phyloP scores from a whole-genome alignment of 805 yeast species.

The Nakazawaea ambrosiae region DNA sequence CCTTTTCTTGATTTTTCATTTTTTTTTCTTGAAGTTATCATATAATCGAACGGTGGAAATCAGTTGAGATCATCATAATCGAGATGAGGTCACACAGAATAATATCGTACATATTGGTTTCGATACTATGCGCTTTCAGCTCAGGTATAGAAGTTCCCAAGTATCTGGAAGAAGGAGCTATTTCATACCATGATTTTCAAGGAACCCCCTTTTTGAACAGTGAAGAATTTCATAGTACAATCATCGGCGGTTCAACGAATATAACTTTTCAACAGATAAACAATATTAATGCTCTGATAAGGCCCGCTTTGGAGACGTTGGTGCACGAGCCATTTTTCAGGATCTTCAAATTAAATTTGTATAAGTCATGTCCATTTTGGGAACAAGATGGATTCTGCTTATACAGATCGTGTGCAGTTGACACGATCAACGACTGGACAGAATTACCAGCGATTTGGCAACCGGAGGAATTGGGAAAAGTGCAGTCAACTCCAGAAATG shows the following conservation, averaged over 20 bases:
- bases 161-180: not conserved
- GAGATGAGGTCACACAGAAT: too few relatives aligned
- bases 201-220: slow-evolving; percentile 8
- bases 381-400: slow-evolving; percentile 76
- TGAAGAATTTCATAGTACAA: slow-evolving; percentile 14
- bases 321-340: slow-evolving; percentile 77
- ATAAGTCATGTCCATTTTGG: slow-evolving; percentile 82
- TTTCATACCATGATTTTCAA: slow-evolving; percentile 8
- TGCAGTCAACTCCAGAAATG: slow-evolving; percentile 29
- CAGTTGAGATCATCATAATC: too few relatives aligned
- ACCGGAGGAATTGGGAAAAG: slow-evolving; percentile 60
- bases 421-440: slow-evolving; percentile 67
- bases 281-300: slow-evolving; percentile 40
- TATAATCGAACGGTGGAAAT: too few relatives aligned
- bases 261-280: slow-evolving; percentile 40
- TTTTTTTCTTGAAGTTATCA: too few relatives aligned
- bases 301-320: slow-evolving; percentile 50
- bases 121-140: too few relatives aligned
- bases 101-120: too few relatives aligned
- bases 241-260: slow-evolving; percentile 22
- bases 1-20: too few relatives aligned
- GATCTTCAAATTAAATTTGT: slow-evolving; percentile 79
- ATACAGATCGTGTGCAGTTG: slow-evolving; percentile 85
- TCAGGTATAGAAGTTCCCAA: slow-evolving; percentile 1
- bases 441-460: slow-evolving; percentile 68